These are phyloP conservation scores for Beauveria sp. DNA, from an alignment of 2,329 filamentous ascomycete genomes.

Conservation along the genomic window DNA sequence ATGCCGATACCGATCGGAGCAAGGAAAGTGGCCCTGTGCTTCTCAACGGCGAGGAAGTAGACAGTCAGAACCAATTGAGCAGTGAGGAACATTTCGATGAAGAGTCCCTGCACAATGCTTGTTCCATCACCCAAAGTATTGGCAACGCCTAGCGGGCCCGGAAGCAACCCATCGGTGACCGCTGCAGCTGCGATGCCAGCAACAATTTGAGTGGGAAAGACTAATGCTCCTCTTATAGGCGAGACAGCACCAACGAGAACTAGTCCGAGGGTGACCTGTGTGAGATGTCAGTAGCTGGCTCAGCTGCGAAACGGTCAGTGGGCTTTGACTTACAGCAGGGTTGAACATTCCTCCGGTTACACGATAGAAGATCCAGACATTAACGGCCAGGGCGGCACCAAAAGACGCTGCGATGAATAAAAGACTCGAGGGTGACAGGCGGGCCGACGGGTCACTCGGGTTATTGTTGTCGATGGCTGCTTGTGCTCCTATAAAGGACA, in stretches of 20 bases:
- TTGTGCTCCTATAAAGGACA: slow-evolving; percentile 33
- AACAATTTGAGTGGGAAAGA: slow-evolving; percentile 50
- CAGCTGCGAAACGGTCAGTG: not conserved
- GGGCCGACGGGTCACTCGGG: slow-evolving; percentile 18
- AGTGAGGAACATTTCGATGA: slow-evolving; percentile 61
- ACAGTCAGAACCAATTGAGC: slow-evolving; percentile 56
- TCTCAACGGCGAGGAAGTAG: slow-evolving; percentile 64
- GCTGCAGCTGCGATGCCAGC: slow-evolving; percentile 52
- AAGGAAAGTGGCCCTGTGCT: slow-evolving; percentile 64
- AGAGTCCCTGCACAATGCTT: slow-evolving; percentile 50
- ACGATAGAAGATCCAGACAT: slow-evolving; percentile 50
- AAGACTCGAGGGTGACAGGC: slow-evolving; percentile 28
- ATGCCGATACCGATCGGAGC: slow-evolving; percentile 67
- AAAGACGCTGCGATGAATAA: slow-evolving; percentile 45
- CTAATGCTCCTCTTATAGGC: slow-evolving; percentile 41
- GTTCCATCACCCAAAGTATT: slow-evolving; percentile 48
- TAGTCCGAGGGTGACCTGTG: slow-evolving; percentile 48
- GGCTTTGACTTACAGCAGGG: slow-evolving; percentile 33
- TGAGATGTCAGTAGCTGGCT: not conserved
- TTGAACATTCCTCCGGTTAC: slow-evolving; percentile 46
- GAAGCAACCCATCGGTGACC: slow-evolving; percentile 50
- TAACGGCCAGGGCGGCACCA: slow-evolving; percentile 42
- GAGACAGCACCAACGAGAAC: slow-evolving; percentile 50
- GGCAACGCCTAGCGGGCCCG: slow-evolving; percentile 45
- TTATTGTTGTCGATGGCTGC: slow-evolving; percentile 27